Conservation (phyloP, 768 basidiomycete species). For the Leccinellum rugosiceps region DNA sequence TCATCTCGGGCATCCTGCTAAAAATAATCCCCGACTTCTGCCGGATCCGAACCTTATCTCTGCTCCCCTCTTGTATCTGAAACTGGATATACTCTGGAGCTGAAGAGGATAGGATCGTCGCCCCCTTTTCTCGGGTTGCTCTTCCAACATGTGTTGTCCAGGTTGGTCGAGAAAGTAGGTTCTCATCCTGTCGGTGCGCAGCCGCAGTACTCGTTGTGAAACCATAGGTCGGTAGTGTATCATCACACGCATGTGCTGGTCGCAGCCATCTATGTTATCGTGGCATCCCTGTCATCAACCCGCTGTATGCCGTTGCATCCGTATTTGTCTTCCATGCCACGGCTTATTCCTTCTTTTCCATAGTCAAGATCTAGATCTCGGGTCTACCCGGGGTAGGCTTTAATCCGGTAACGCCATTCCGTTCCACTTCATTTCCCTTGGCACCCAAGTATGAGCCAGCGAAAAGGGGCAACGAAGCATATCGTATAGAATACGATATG, state of each 20-base stretch:
- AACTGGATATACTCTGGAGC: constrained; percentile 17
- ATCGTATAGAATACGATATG: not conserved
- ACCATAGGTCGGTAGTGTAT: not conserved
- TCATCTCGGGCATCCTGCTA: not conserved
- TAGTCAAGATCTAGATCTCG: constrained; percentile 16
- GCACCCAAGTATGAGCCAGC: not conserved
- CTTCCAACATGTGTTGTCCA: constrained; percentile 21
- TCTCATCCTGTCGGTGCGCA: constrained; percentile 4
- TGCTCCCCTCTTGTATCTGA: not conserved
- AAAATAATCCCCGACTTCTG: constrained; percentile 4
- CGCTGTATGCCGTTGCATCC: not conserved
- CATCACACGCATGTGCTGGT: constrained; percentile 12
- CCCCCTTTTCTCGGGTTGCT: constrained; percentile 1
- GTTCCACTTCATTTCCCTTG: not conserved
- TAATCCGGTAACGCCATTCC: constrained; percentile 1
- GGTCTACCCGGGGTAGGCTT: constrained; percentile 5
- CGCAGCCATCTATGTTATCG: not conserved
- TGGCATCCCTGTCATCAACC: not conserved
- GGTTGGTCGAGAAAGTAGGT: constrained; percentile 19
- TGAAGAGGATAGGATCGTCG: constrained; percentile 14
- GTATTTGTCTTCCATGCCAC: not conserved
- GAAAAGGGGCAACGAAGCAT: constrained; percentile 3
- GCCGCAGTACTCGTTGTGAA: constrained; percentile 1
- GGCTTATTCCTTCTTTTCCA: not conserved
- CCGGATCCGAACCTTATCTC: constrained; percentile 27